Percentiles rank a stretch among this genome's conserved stretches.
Evolutionary conservation across 1,284 basidiomycete species (phyloP).

Genomic region (Xerocomus minutiporus): DNA sequence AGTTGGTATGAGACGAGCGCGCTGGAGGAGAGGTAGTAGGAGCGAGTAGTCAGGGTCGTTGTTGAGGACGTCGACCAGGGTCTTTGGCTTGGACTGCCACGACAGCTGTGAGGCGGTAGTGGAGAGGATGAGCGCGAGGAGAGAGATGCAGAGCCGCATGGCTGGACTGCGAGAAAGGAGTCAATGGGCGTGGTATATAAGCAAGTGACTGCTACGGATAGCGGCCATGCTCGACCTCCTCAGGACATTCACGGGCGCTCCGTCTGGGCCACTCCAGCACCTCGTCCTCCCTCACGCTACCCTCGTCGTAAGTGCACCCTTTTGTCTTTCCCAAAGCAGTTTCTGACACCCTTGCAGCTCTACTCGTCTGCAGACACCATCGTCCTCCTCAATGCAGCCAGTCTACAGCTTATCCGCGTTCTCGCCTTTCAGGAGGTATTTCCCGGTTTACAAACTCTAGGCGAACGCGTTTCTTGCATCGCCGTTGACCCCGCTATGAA

Average conservation of each 20-base stretch:
- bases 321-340: neutral
- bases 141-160: constrained; percentile 38
- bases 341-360: constrained; percentile 40
- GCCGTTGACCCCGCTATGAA: constrained; percentile 73
- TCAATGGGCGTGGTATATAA: constrained; percentile 7
- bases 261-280: constrained; percentile 51
- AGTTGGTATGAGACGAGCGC: constrained; percentile 85
- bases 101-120: constrained; percentile 31
- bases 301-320: constrained; percentile 49
- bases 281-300: constrained; percentile 51
- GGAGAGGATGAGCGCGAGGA: constrained; percentile 34
- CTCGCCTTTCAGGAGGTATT: constrained; percentile 76
- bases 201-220: constrained; percentile 5
- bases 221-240: constrained; percentile 56
- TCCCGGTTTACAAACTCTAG: constrained; percentile 47
- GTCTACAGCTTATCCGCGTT: constrained; percentile 56
- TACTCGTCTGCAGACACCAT: constrained; percentile 68
- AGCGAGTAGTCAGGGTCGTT: constrained; percentile 76
- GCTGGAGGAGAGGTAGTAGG: constrained; percentile 78
- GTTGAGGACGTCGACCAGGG: constrained; percentile 74
- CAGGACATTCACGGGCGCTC: constrained; percentile 53
- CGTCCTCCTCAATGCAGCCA: constrained; percentile 62
- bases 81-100: constrained; percentile 35
- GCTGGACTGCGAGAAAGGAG: constrained; percentile 9
- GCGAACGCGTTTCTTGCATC: constrained; percentile 52